Percentiles rank a stretch among this genome's conserved stretches.
Evolutionary conservation across 2,329 filamentous ascomycete genomes (phyloP).

Genomic region (Diplodia scrobiculata): DNA sequence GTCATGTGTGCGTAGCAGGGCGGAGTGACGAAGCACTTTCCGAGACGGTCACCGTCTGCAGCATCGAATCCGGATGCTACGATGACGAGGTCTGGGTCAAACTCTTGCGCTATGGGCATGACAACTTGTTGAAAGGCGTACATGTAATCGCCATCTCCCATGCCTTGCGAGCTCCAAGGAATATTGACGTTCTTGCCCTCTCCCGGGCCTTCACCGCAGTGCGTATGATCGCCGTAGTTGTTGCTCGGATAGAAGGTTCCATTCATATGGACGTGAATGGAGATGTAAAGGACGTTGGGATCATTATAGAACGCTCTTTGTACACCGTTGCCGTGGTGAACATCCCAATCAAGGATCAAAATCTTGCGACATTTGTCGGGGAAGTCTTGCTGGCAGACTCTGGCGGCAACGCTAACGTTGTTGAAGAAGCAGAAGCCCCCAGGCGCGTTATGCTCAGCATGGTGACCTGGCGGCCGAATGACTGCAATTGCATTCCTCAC

Average conservation of each 20-base stretch:
- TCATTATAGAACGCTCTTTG: conserved; percentile 96
- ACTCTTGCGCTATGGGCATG: conserved; percentile 94
- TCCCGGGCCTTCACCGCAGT: conserved; percentile 61
- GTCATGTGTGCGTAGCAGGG: conserved; percentile 97
- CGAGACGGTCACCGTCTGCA: conserved; percentile 87
- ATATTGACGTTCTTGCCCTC: conserved; percentile 68
- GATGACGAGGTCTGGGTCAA: conserved; percentile 90
- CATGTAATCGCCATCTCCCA: conserved; percentile 97
- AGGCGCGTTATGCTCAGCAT: conserved; percentile 80
- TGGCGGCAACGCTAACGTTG: conserved; percentile 92
- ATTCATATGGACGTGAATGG: conserved; percentile 82
- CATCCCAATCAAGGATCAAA: conserved; percentile 87
- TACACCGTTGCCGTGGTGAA: conserved; percentile 82
- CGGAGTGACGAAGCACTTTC: conserved; percentile 89
- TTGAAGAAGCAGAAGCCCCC: conserved; percentile 99
- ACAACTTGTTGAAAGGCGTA: conserved; percentile 94
- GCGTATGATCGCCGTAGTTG: conserved; percentile 60
- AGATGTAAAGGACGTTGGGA: conserved; percentile 93
- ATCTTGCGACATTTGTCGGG: conserved; percentile 82
- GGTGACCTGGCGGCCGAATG: conserved; percentile 91
- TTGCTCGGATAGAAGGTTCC: conserved; percentile 80
- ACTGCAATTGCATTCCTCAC: conserved; percentile 96
- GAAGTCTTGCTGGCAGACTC: conserved; percentile 79
- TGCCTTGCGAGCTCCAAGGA: conserved; percentile 68
- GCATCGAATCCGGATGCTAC: conserved; percentile 96